Conservation (phyloP, 345 rosid species). For the Gossypium turneri region DNA sequence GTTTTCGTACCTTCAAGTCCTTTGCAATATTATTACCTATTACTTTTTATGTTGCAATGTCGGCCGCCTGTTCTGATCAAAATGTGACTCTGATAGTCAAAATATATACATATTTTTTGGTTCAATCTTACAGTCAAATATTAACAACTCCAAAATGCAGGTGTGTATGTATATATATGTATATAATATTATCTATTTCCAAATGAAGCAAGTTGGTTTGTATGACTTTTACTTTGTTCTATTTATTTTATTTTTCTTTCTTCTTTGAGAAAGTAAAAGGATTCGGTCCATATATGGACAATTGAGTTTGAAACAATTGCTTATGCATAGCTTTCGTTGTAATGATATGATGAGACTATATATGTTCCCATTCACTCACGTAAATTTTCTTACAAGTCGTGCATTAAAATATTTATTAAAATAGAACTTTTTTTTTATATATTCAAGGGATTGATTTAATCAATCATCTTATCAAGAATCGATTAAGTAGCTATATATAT, state of each 20-base stretch:
- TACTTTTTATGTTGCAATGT: background rate
- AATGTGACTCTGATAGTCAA: background rate
- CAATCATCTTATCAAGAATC: background rate
- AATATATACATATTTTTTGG: background rate
- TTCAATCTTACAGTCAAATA: background rate
- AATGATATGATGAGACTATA: background rate
- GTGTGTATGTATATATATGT: no score
- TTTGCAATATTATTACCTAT: background rate
- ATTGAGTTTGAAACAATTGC: background rate
- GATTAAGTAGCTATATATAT: background rate
- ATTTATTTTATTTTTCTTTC: background rate
- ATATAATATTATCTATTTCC: background rate
- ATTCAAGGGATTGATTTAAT: background rate
- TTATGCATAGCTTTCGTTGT: background rate
- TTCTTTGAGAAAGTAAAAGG: background rate
- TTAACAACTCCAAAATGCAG: background rate
- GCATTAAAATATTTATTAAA: background rate
- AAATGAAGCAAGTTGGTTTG: constrained; percentile 1
- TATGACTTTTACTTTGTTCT: background rate
- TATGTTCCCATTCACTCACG: background rate
- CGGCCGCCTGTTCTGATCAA: background rate
- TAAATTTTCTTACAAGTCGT: background rate
- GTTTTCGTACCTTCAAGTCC: constrained; percentile 1
- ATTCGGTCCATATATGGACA: background rate
- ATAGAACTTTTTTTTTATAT: background rate